Conservation (phyloP, 805 yeast species). For the Kluyveromyces dobzhanskii region DNA sequence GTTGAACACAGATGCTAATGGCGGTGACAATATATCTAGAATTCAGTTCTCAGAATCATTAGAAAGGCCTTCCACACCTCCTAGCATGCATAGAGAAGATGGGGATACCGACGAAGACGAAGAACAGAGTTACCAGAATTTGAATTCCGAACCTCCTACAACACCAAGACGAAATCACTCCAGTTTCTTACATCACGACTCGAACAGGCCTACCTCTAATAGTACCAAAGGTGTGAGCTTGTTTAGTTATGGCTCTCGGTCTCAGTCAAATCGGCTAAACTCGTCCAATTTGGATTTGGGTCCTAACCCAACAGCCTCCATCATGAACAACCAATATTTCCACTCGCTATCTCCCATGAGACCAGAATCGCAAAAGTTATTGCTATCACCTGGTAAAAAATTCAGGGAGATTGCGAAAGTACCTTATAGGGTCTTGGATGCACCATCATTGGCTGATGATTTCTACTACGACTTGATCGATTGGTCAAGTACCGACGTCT, state of each 20-base stretch:
- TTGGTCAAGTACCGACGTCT: slow-evolving; percentile 85
- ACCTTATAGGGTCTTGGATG: slow-evolving; percentile 90
- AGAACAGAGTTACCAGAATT: slow-evolving; percentile 6
- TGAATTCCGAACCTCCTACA: slow-evolving; percentile 9
- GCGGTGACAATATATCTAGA: slow-evolving; percentile 27
- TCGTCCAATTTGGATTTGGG: not conserved
- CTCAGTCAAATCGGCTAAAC: not conserved
- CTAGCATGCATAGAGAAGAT: slow-evolving; percentile 5
- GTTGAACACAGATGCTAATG: slow-evolving; percentile 40
- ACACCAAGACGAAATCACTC: slow-evolving; percentile 1
- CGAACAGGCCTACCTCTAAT: slow-evolving; percentile 1
- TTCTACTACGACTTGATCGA: slow-evolving; percentile 87
- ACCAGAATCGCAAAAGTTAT: slow-evolving; percentile 71
- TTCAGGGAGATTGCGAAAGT: slow-evolving; percentile 73
- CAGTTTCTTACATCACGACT: not conserved
- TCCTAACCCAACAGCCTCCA: slow-evolving; percentile 37
- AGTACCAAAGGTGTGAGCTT: slow-evolving; percentile 3
- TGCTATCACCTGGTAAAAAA: slow-evolving; percentile 75
- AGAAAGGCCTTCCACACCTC: slow-evolving; percentile 9
- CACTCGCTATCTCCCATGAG: slow-evolving; percentile 80
- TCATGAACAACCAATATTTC: slow-evolving; percentile 56
- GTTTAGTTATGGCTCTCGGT: slow-evolving; percentile 3
- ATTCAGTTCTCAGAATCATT: slow-evolving; percentile 21
- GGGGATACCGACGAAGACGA: slow-evolving; percentile 6
- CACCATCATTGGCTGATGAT: slow-evolving; percentile 92